Evolutionary conservation across 1,284 basidiomycete genomes (phyloP).

Genomic region (Schizophyllum amplum): DNA sequence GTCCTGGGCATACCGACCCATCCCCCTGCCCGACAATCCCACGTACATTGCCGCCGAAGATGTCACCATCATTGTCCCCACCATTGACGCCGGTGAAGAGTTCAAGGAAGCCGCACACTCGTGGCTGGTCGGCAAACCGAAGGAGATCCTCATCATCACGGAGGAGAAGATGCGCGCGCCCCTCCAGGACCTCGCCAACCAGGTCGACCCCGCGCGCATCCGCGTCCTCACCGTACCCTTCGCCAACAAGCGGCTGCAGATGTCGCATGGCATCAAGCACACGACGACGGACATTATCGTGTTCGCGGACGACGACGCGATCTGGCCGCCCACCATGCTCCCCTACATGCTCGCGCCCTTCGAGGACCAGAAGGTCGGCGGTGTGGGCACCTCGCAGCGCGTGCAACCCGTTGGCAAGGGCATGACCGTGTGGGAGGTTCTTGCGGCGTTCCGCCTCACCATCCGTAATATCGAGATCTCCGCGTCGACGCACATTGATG

Average conservation of each 20-base stretch:
- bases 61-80: conserved; percentile 92
- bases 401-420: conserved; percentile 70
- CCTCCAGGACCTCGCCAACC: conserved; percentile 78
- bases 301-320: conserved; percentile 93
- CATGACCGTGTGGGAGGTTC: conserved; percentile 91
- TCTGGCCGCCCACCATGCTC: conserved; percentile 86
- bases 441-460: conserved; percentile 85
- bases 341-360: conserved; percentile 85
- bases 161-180: conserved; percentile 86
- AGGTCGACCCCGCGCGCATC: conserved; percentile 77
- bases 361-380: conserved; percentile 88
- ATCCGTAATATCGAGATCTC: conserved; percentile 92
- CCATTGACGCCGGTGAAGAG: conserved; percentile 90
- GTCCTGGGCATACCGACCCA: conserved; percentile 69
- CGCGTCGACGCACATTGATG: conserved; percentile 84
- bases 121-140: conserved; percentile 86
- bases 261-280: conserved; percentile 86
- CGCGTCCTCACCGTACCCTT: conserved; percentile 85
- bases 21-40: conserved; percentile 80
- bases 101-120: conserved; percentile 88
- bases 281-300: conserved; percentile 89
- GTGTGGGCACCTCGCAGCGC: conserved; percentile 84
- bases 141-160: conserved; percentile 90
- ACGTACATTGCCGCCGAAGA: conserved; percentile 86
- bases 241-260: conserved; percentile 89